phyloP scores from a whole-genome alignment of 768 basidiomycete species.

The Macrolepiota albuminosa region DNA sequence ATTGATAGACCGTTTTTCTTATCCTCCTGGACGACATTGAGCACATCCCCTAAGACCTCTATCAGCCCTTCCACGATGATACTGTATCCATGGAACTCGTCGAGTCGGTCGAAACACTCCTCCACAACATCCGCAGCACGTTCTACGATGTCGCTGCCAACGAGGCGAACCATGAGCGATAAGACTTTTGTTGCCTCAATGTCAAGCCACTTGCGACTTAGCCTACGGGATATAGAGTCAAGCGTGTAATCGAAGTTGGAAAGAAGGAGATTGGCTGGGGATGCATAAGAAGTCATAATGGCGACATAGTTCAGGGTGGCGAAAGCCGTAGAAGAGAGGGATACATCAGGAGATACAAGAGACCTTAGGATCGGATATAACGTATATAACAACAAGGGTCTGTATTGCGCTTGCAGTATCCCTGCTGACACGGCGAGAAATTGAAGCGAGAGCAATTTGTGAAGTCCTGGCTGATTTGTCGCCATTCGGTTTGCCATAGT shows the following conservation, averaged over 20 bases:
- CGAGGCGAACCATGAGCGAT: constrained; percentile 76
- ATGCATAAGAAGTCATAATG: constrained; percentile 79
- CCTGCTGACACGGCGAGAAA: constrained; percentile 65
- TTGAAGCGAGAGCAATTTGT: constrained; percentile 67
- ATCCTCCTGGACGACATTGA: constrained; percentile 68
- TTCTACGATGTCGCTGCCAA: constrained; percentile 82
- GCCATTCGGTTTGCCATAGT: constrained; percentile 22
- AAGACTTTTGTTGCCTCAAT: constrained; percentile 88
- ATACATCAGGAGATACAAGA: constrained; percentile 64
- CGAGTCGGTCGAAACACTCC: constrained; percentile 94
- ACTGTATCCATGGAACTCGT: constrained; percentile 93
- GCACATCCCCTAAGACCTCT: constrained; percentile 81
- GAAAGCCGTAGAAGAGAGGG: constrained; percentile 72
- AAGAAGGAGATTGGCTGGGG: constrained; percentile 80
- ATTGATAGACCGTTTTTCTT: constrained; percentile 24
- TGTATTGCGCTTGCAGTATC: constrained; percentile 71
- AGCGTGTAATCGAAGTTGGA: constrained; percentile 97
- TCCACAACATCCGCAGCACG: constrained; percentile 93
- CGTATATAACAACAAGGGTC: constrained; percentile 66
- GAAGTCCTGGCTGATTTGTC: constrained; percentile 57
- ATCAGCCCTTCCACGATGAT: constrained; percentile 82
- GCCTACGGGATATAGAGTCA: constrained; percentile 80
- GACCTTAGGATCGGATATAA: constrained; percentile 88
- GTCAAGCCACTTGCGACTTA: constrained; percentile 79
- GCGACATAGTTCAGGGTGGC: constrained; percentile 70